Conservation (phyloP, 2,329 filamentous ascomycete genomes). For the Alternaria novae-zelandiae region DNA sequence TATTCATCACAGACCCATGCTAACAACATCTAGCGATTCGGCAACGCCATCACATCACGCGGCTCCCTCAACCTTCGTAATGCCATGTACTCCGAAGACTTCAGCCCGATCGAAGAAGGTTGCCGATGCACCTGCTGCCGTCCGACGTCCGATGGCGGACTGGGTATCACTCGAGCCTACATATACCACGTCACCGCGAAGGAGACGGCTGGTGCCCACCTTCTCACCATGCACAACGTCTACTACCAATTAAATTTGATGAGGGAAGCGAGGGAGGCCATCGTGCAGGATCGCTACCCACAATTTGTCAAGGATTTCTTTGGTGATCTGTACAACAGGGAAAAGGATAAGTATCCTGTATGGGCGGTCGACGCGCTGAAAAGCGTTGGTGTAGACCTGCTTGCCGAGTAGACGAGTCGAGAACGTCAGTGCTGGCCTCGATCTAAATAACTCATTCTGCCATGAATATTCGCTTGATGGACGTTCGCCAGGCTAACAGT, state of each 20-base stretch:
- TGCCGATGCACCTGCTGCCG: slow-evolving; percentile 84
- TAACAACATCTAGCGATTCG: slow-evolving; percentile 68
- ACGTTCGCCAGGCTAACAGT: not conserved
- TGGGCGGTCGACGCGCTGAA: slow-evolving; percentile 85
- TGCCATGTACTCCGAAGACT: slow-evolving; percentile 77
- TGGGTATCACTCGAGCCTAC: slow-evolving; percentile 86
- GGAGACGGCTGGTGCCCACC: slow-evolving; percentile 88
- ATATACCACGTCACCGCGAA: slow-evolving; percentile 91
- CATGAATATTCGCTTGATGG: no score
- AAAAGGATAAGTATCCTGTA: slow-evolving; percentile 71
- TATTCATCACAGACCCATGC: not conserved
- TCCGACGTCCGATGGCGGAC: slow-evolving; percentile 67
- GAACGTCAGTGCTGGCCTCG: no score
- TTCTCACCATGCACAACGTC: slow-evolving; percentile 93
- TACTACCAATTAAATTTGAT: slow-evolving; percentile 90
- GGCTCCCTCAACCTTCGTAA: slow-evolving; percentile 88
- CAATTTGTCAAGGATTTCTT: slow-evolving; percentile 82
- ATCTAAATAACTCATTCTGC: not conserved
- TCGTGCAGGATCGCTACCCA: slow-evolving; percentile 82
- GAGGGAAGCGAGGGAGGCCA: slow-evolving; percentile 74
- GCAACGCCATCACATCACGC: slow-evolving; percentile 83
- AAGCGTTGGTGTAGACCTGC: slow-evolving; percentile 71
- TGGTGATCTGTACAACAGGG: slow-evolving; percentile 67
- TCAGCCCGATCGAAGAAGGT: slow-evolving; percentile 79
- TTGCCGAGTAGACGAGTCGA: slow-evolving; percentile 19